Percentiles rank a stretch among this genome's conserved stretches.
Evolutionary conservation across 805 yeast species (phyloP).

Genomic region (Teunomyces lycoperdinae): DNA sequence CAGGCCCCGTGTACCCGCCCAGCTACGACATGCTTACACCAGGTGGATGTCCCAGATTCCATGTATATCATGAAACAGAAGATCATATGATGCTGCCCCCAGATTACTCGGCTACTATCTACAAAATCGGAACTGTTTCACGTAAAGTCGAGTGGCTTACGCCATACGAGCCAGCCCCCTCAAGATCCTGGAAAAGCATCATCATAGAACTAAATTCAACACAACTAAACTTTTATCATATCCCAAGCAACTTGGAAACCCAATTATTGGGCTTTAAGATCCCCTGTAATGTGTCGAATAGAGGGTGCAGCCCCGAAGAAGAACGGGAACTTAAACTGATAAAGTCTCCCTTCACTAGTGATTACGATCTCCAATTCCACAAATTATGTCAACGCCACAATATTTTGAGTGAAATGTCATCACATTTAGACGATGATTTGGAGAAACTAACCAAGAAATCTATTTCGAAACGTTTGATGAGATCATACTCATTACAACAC

Average conservation of each 20-base stretch:
- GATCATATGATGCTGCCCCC: slow-evolving; percentile 44
- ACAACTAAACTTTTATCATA: slow-evolving; percentile 67
- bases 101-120: slow-evolving; percentile 60
- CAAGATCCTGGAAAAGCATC: slow-evolving; percentile 67
- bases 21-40: slow-evolving; percentile 36
- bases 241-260: slow-evolving; percentile 32
- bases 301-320: slow-evolving; percentile 10
- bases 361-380: slow-evolving; percentile 26
- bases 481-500: slow-evolving; percentile 78
- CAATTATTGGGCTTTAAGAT: slow-evolving; percentile 22
- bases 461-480: slow-evolving; percentile 27
- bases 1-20: slow-evolving; percentile 39
- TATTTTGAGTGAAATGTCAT: slow-evolving; percentile 5
- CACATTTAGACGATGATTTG: slow-evolving; percentile 4
- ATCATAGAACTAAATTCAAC: slow-evolving; percentile 82
- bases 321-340: slow-evolving; percentile 7
- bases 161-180: slow-evolving; percentile 69
- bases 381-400: slow-evolving; percentile 20
- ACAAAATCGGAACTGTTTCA: slow-evolving; percentile 52
- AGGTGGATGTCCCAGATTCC: slow-evolving; percentile 43
- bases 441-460: not conserved
- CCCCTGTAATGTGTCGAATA: slow-evolving; percentile 6
- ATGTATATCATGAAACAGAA: slow-evolving; percentile 15
- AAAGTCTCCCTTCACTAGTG: slow-evolving; percentile 21
- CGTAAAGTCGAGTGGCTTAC: slow-evolving; percentile 74